Conservation (phyloP, 495 filamentous ascomycete genomes). For the Poronia punctata region DNA sequence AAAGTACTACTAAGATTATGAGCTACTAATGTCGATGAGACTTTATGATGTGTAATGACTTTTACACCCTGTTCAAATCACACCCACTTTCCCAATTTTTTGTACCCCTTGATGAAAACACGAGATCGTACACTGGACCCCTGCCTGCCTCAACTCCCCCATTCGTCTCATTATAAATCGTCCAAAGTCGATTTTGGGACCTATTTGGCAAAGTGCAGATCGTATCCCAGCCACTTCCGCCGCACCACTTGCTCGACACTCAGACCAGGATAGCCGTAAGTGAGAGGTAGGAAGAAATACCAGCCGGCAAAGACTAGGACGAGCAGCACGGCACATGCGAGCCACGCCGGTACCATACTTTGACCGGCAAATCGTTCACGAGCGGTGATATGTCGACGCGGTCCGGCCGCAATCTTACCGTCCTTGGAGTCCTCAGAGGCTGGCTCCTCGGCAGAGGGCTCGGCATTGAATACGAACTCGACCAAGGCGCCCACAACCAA, state of each 20-base stretch:
- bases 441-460: slow-evolving; percentile 53
- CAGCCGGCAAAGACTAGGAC: slow-evolving; percentile 67
- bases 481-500: slow-evolving; percentile 92
- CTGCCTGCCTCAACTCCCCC: too few relatives aligned
- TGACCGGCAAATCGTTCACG: slow-evolving; percentile 74
- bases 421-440: slow-evolving; percentile 41
- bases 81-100: too few relatives aligned
- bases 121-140: too few relatives aligned
- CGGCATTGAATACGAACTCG: slow-evolving; percentile 92
- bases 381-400: slow-evolving; percentile 56
- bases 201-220: slow-evolving; percentile 98
- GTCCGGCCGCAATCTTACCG: slow-evolving; percentile 40
- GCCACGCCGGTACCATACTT: slow-evolving; percentile 71
- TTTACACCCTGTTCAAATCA: too few relatives aligned
- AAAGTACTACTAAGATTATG: too few relatives aligned
- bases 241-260: slow-evolving; percentile 70
- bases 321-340: slow-evolving; percentile 64
- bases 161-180: too few relatives aligned
- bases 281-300: slow-evolving; percentile 89
- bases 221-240: slow-evolving; percentile 93
- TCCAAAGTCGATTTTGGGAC: too few relatives aligned
- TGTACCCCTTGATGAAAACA: too few relatives aligned
- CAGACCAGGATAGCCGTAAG: slow-evolving; percentile 92
- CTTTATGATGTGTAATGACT: too few relatives aligned
- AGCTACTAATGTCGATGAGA: too few relatives aligned